Conservation (phyloP, 192 early-diverging fungal species). For the Pilobolus umbonatus region DNA sequence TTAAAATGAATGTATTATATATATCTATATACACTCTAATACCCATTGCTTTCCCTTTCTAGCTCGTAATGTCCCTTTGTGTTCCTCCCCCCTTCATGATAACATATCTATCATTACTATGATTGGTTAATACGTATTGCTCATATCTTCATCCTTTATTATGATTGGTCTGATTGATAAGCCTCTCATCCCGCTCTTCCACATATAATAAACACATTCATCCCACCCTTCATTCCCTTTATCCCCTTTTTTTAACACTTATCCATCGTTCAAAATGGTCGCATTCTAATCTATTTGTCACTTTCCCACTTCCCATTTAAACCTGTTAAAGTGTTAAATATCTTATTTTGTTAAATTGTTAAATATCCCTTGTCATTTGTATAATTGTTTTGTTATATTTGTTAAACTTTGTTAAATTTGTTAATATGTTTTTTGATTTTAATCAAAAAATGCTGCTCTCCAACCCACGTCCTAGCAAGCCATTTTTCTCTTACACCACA, state of each 20-base stretch:
- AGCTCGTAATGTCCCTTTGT: no score
- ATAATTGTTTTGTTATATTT: background rate
- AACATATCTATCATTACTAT: background rate
- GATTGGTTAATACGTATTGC: background rate
- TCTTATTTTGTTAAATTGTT: background rate
- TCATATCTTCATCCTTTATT: background rate
- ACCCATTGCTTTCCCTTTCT: no score
- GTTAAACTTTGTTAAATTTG: conserved; percentile 18
- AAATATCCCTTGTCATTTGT: conserved; percentile 11
- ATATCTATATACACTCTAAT: no score
- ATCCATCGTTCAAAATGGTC: conserved; percentile 4
- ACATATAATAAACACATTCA: background rate
- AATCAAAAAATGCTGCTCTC: conserved; percentile 5
- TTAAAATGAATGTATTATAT: no score
- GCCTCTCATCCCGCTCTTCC: background rate
- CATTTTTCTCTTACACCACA: conserved; percentile 36
- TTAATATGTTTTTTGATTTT: conserved; percentile 4
- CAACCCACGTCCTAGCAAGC: conserved; percentile 16
- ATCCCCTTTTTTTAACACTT: background rate
- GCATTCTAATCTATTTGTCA: conserved; percentile 5
- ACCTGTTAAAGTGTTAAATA: background rate
- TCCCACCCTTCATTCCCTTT: background rate
- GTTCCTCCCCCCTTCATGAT: background rate
- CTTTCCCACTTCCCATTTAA: background rate
- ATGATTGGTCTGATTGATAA: no score